Evolutionary conservation across 306 rosid species (phyloP).

Genomic region (Canavalia ensiformis): DNA sequence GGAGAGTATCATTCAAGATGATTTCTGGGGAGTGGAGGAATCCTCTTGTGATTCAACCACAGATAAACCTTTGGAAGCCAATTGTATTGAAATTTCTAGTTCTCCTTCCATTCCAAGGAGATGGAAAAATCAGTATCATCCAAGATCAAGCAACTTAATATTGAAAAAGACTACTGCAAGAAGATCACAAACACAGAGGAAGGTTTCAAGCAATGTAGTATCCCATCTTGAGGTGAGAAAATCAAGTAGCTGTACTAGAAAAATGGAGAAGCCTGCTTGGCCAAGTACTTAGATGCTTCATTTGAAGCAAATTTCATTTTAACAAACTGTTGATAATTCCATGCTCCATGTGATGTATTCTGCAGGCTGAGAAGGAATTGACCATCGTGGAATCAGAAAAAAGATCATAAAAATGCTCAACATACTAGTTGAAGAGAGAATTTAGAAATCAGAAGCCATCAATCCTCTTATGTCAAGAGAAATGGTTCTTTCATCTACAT

Average conservation of each 20-base stretch:
- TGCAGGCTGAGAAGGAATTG: slow-evolving; percentile 53
- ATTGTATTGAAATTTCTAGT: neutral
- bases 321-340: slow-evolving; percentile 6
- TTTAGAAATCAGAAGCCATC: slow-evolving; percentile 22
- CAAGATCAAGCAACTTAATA: slow-evolving; percentile 16
- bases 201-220: slow-evolving; percentile 32
- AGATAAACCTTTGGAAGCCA: slow-evolving; percentile 23
- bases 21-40: slow-evolving; percentile 7
- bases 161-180: slow-evolving; percentile 19
- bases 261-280: slow-evolving; percentile 17
- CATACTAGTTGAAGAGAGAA: slow-evolving; percentile 18
- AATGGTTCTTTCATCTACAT: slow-evolving; percentile 43
- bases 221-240: slow-evolving; percentile 59
- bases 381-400: neutral
- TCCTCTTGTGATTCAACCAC: slow-evolving; percentile 47
- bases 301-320: slow-evolving; percentile 11
- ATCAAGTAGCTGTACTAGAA: slow-evolving; percentile 21
- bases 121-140: slow-evolving; percentile 28
- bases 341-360: slow-evolving; percentile 39
- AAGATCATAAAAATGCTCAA: slow-evolving; percentile 35
- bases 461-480: slow-evolving; percentile 24
- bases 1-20: slow-evolving; percentile 5
- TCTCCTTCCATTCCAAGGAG: slow-evolving; percentile 20
- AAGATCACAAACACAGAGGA: slow-evolving; percentile 49
- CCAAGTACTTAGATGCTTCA: slow-evolving; percentile 18